Base-by-base conservation (phyloP, 2,329 filamentous ascomycete species). In the Alternaria triticimaculans region DNA sequence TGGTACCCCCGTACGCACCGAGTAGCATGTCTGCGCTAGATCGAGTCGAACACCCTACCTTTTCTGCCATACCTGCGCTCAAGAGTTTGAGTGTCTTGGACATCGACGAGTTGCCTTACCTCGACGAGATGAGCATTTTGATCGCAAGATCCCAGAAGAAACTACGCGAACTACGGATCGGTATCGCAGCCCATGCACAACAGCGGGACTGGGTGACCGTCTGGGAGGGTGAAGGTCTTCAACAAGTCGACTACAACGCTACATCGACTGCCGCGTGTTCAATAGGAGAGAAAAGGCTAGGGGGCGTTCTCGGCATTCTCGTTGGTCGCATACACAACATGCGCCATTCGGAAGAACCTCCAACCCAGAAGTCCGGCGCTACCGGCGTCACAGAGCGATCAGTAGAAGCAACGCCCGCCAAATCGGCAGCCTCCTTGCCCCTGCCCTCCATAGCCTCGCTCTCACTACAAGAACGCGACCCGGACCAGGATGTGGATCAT, bases 71-170 rank as follows among this genome's bases (percentile, higher is more conserved):
- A 8, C 92, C 92, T 10, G 86, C 92, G 1, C 80, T 96, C 56
- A 91, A 89, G 77, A 93, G 90, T 69, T 79, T 96, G 62, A 92
- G 87, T 55, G 92, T 94, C 1, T 83, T 96, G 45, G 91, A 96
- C 70, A 91, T 96, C 63, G 93, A 96, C 72, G 92, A 95, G 75
- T 80, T 93, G n/a, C 87, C 90, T 26, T 96, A 96, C 76, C 81
- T 95, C 41, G 92, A 95, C 74, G 93, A 96, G 80, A 91, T 96
- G 87, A 90, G 90, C 58, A 84, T 92, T 45, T 84, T 96, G 12
- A 88, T 96, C 64, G 90, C 90, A 64, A 87, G 89, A 23, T 95
- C 92, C 12, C 84, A 88, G 62, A 83, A 86, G 65, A 85, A 85
- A 45, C 81, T 96, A 15, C 86, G 87, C 28, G 92, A 95, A 77